Evolutionary conservation across 148 eudicot species (phyloP).

Genomic region (Camellia granthamiana): DNA sequence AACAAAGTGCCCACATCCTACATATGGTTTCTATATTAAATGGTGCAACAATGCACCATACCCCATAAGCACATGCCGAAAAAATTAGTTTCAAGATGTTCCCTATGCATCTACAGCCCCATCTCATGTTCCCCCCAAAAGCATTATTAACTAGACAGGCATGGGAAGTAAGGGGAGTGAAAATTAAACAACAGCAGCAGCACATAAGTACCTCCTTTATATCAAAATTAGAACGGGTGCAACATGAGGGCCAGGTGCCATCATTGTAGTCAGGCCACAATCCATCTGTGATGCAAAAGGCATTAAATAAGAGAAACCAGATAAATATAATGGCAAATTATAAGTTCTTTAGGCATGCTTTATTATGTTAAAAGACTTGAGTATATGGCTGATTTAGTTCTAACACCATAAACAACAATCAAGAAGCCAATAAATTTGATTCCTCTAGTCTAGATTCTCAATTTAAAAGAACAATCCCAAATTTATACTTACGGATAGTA

Average conservation of each 20-base stretch:
- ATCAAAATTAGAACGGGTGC: conserved; percentile 60
- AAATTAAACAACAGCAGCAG: not conserved
- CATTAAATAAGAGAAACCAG: not conserved
- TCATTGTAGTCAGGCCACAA: conserved; percentile 94
- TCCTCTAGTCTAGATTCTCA: not conserved
- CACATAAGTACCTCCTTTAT: conserved; percentile 50
- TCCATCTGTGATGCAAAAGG: conserved; percentile 59
- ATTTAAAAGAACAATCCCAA: conserved; percentile 6
- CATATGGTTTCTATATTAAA: not conserved
- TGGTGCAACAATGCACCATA: not conserved
- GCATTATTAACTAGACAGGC: not conserved
- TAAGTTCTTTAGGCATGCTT: not conserved
- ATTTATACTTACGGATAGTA: conserved; percentile 74
- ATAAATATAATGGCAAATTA: not conserved
- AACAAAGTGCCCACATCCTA: not conserved
- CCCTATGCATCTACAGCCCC: not conserved
- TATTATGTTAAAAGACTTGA: too few relatives aligned
- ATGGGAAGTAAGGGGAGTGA: not conserved
- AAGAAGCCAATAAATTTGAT: not conserved
- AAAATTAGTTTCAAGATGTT: not conserved
- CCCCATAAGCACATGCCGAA: not conserved
- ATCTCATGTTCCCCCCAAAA: not conserved
- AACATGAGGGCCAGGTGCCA: conserved; percentile 93
- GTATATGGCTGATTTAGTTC: not conserved
- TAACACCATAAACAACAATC: not conserved